Evolutionary conservation across 805 yeast species (phyloP).

Genomic region (Candida maris): DNA sequence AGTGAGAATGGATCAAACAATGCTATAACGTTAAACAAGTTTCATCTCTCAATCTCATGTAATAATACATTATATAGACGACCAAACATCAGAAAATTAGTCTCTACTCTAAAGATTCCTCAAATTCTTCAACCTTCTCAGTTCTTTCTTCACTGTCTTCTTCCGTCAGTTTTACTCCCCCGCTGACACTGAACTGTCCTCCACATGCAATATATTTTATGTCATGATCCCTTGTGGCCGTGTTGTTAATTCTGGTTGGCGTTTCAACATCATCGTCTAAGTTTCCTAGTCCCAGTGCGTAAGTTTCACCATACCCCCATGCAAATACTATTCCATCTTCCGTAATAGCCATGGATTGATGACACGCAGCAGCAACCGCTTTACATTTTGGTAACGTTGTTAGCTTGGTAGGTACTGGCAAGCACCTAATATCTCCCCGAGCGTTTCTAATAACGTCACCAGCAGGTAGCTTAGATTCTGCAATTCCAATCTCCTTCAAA

Average conservation of each 20-base stretch:
- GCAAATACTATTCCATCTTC: constrained; percentile 82
- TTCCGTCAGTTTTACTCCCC: constrained; percentile 62
- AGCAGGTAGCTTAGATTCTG: constrained; percentile 61
- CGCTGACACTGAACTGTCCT: constrained; percentile 91
- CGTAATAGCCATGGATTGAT: constrained; percentile 85
- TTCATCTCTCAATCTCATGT: neutral
- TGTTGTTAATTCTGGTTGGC: constrained; percentile 88
- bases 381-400: constrained; percentile 53
- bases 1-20: constrained; percentile 60
- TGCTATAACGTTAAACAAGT: constrained; percentile 4
- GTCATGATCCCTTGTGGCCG: constrained; percentile 82
- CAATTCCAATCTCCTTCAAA: constrained; percentile 88
- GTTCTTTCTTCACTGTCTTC: constrained; percentile 48
- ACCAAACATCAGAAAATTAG: too few relatives aligned
- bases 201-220: constrained; percentile 84
- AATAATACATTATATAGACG: constrained; percentile 1
- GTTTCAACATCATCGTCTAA: constrained; percentile 80
- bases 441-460: constrained; percentile 68
- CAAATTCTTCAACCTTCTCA: constrained; percentile 51
- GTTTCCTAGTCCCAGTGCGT: constrained; percentile 88
- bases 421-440: constrained; percentile 75
- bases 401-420: constrained; percentile 79
- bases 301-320: constrained; percentile 98
- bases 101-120: constrained; percentile 26
- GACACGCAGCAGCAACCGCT: constrained; percentile 78